A percentile compares a stretch with the other conserved stretches of the same genome.
phyloP scores from a whole-genome alignment of 2,329 filamentous ascomycete species.

The Cladosporium cucumerinum region DNA sequence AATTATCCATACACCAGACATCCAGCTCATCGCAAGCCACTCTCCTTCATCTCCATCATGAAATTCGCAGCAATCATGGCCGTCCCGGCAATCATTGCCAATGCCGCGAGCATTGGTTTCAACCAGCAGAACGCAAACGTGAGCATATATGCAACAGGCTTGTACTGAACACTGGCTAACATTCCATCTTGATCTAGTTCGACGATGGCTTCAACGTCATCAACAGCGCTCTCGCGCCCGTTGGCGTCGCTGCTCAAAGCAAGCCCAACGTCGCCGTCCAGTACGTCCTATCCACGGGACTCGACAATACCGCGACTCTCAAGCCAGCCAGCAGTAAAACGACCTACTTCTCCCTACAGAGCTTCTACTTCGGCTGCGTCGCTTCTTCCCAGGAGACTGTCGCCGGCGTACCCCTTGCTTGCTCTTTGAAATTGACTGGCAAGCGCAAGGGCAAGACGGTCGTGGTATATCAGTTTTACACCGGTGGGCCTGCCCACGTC shows the following conservation, averaged over 20 bases:
- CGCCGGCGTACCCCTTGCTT: background rate
- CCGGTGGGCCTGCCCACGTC: background rate
- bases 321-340: conserved; percentile 9
- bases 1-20: background rate
- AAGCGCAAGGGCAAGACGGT: conserved; percentile 4
- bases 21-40: too few relatives aligned
- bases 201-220: conserved; percentile 12
- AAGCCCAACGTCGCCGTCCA: conserved; percentile 10
- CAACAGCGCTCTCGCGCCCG: background rate
- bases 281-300: background rate
- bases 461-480: background rate
- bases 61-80: conserved; percentile 4
- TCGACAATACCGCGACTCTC: background rate
- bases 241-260: background rate
- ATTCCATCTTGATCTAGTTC: background rate
- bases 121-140: conserved; percentile 1
- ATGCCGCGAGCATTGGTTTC: conserved; percentile 2
- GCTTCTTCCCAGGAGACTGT: conserved; percentile 11
- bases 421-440: background rate
- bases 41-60: background rate
- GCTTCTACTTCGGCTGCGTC: conserved; percentile 15
- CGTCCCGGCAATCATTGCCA: background rate
- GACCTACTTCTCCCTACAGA: conserved; percentile 6
- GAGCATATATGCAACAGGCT: background rate
- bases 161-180: background rate